Percentiles rank a stretch among this genome's conserved stretches.
phyloP scores from a whole-genome alignment of 1,139 yeast species.

The Meyerozyma elateridarum region DNA sequence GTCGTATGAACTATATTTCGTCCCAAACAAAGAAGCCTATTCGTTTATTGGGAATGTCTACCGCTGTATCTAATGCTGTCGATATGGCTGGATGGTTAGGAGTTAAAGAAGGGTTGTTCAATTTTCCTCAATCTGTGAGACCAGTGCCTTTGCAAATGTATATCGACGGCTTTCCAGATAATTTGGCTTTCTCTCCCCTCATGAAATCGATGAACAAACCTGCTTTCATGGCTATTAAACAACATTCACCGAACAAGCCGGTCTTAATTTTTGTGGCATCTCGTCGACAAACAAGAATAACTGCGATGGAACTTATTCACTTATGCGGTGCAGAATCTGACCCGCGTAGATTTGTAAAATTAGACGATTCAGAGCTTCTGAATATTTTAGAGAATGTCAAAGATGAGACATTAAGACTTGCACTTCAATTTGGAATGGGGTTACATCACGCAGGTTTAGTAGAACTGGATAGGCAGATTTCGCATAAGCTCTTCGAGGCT shows the following conservation, averaged over 20 bases:
- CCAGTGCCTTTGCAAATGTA: slow-evolving; percentile 98
- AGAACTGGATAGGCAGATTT: slow-evolving; percentile 80
- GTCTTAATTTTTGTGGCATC: slow-evolving; percentile 94
- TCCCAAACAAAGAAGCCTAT: slow-evolving; percentile 72
- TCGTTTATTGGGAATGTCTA: slow-evolving; percentile 87
- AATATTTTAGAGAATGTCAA: slow-evolving; percentile 62
- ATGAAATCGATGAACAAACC: slow-evolving; percentile 99
- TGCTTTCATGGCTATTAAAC: slow-evolving; percentile 92
- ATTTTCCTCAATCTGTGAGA: slow-evolving; percentile 92
- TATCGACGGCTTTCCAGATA: slow-evolving; percentile 96
- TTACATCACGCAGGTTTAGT: slow-evolving; percentile 97
- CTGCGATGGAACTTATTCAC: slow-evolving; percentile 90
- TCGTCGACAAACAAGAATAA: slow-evolving; percentile 91
- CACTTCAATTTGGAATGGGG: slow-evolving; percentile 94
- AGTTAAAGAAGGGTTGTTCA: slow-evolving; percentile 82
- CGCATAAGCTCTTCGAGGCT: slow-evolving; percentile 79
- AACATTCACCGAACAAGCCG: slow-evolving; percentile 91
- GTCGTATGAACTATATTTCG: slow-evolving; percentile 92
- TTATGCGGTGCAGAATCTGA: slow-evolving; percentile 92
- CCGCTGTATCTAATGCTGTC: slow-evolving; percentile 95
- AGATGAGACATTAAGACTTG: slow-evolving; percentile 80
- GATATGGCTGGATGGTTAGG: slow-evolving; percentile 99
- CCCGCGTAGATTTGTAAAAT: slow-evolving; percentile 79
- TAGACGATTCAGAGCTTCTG: slow-evolving; percentile 71
- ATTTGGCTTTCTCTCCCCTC: slow-evolving; percentile 86